Percentiles rank a stretch among this genome's conserved stretches.
Evolutionary conservation across 345 rosid species (phyloP).

Genomic region (Limnanthes douglasii): DNA sequence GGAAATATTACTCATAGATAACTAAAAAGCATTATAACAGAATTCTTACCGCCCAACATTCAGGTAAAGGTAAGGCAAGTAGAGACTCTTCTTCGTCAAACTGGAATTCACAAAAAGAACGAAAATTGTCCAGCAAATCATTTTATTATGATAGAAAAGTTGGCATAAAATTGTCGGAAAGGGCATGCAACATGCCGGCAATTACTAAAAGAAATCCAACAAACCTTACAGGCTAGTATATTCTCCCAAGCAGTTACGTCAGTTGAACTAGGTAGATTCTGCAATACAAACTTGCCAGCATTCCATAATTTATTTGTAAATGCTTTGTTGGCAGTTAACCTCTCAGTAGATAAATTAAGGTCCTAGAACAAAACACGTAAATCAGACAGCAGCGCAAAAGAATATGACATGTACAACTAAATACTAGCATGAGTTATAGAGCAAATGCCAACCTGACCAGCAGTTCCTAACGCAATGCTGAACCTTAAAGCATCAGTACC

Average conservation of each 20-base stretch:
- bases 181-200: background rate
- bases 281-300: conserved; percentile 93
- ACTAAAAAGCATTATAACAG: background rate
- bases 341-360: conserved; percentile 83
- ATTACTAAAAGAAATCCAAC: conserved; percentile 11
- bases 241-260: conserved; percentile 66
- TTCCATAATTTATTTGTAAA: conserved; percentile 97
- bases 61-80: conserved; percentile 58
- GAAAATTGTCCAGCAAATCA: background rate
- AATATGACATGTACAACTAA: conserved; percentile 7
- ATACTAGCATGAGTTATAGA: too few relatives aligned
- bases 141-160: background rate
- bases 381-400: conserved; percentile 9
- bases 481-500: conserved; percentile 95
- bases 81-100: conserved; percentile 52
- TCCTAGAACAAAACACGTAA: conserved; percentile 38
- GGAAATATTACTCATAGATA: too few relatives aligned
- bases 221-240: conserved; percentile 48
- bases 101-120: conserved; percentile 21
- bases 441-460: conserved; percentile 73
- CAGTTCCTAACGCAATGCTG: conserved; percentile 87
- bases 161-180: background rate
- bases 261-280: conserved; percentile 59
- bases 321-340: conserved; percentile 88
- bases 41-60: conserved; percentile 83